Evolutionary conservation across 1,139 yeast species (phyloP).

Genomic region (Wickerhamiella pararugosa): DNA sequence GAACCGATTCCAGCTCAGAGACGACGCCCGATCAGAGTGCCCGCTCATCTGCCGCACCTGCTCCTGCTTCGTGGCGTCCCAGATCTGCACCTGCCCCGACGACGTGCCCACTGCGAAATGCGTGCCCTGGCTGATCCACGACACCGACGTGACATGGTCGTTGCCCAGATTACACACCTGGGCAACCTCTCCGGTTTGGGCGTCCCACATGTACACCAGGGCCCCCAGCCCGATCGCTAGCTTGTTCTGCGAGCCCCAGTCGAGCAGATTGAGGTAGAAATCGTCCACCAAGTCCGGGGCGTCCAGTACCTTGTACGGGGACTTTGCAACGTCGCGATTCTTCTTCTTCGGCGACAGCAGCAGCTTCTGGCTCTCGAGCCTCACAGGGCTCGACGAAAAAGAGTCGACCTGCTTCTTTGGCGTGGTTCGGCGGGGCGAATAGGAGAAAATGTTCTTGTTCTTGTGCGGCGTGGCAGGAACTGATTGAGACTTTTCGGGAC

Average conservation of each 20-base stretch:
- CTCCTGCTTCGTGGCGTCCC: constrained; percentile 83
- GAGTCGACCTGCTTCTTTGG: constrained; percentile 7
- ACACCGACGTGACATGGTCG: constrained; percentile 65
- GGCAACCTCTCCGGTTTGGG: constrained; percentile 69
- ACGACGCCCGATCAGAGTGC: constrained; percentile 69
- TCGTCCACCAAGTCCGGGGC: constrained; percentile 96
- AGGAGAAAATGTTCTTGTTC: constrained; percentile 19
- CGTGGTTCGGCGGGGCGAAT: constrained; percentile 17
- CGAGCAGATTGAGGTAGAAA: constrained; percentile 78
- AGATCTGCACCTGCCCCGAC: constrained; percentile 77
- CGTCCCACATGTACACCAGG: constrained; percentile 84
- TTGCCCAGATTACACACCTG: constrained; percentile 54
- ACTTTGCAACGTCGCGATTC: constrained; percentile 62
- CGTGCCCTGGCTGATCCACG: constrained; percentile 76
- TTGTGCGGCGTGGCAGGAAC: constrained; percentile 28
- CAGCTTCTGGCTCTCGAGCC: constrained; percentile 73
- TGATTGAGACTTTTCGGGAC: constrained; percentile 14
- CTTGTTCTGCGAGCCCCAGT: constrained; percentile 88
- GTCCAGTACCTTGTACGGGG: constrained; percentile 85
- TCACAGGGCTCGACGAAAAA: constrained; percentile 51
- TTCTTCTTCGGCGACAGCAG: constrained; percentile 71
- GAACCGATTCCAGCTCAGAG: constrained; percentile 91
- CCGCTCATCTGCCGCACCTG: constrained; percentile 88
- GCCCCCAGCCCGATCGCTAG: constrained; percentile 85
- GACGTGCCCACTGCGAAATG: constrained; percentile 88